These are phyloP conservation scores for Stagonosporopsis cucurbitacearum DNA, from an alignment of 2,329 filamentous ascomycete species.

Conservation along the genomic window DNA sequence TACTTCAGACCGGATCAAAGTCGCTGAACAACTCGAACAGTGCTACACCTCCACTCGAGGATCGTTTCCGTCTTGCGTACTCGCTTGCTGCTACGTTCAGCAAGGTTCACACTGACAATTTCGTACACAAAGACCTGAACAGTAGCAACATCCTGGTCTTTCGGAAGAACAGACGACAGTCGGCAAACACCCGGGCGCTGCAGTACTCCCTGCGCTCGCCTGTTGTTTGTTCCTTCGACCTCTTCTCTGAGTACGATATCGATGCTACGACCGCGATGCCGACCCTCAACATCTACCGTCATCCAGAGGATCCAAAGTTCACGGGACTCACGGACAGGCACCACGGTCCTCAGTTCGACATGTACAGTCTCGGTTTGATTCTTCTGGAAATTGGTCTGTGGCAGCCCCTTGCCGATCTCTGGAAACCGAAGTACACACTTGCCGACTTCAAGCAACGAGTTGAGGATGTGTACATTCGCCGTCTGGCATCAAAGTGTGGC, in stretches of 20 bases:
- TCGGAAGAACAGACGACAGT: constrained; percentile 53
- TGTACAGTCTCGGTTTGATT: constrained; percentile 76
- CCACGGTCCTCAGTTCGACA: constrained; percentile 59
- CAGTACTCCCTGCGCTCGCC: constrained; percentile 68
- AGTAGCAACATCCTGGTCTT: constrained; percentile 74
- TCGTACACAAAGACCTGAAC: constrained; percentile 73
- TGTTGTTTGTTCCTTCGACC: constrained; percentile 74
- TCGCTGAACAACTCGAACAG: constrained; percentile 51
- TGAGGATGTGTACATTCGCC: constrained; percentile 69
- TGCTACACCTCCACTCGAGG: constrained; percentile 65
- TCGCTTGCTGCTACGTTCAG: constrained; percentile 76
- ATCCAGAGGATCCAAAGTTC: constrained; percentile 62
- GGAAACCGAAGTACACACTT: constrained; percentile 65
- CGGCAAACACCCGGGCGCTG: constrained; percentile 50
- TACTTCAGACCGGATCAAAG: constrained; percentile 56
- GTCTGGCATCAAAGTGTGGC: constrained; percentile 72
- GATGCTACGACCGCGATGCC: constrained; percentile 52
- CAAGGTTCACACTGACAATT: constrained; percentile 72
- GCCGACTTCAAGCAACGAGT: constrained; percentile 68
- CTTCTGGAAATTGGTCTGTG: constrained; percentile 78
- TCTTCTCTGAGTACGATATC: constrained; percentile 67
- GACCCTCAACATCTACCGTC: constrained; percentile 67
- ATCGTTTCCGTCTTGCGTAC: constrained; percentile 76
- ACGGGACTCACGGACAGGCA: constrained; percentile 37
- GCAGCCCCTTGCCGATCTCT: constrained; percentile 67